Evolutionary conservation across 257 asterid species (phyloP), one percentile per base, ranked within the genome.

Genomic region (Catharanthus roseus): DNA sequence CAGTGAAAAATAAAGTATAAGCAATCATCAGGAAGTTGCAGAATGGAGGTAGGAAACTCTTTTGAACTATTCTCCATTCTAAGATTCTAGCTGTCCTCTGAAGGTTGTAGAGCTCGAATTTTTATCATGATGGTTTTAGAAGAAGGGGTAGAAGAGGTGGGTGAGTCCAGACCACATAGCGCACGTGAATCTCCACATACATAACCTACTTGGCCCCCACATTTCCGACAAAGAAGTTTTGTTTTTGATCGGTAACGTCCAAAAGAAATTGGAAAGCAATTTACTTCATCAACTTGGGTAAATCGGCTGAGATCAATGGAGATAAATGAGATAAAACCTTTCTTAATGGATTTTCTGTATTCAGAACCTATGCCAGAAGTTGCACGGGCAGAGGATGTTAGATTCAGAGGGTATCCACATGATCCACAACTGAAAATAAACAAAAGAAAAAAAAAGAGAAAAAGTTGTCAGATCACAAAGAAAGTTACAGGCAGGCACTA

Each of bases 301-400:
- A 88, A 92, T 67, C 97, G 87, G 70, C 97, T 89, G 16, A 90
- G 84, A 79, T 92, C 97, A 67, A 92, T 80, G 23, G 89, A 78
- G 33, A 74, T 65, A 26, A 90, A 81, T 23, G 92, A 85, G 75
- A 87, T 80, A 36, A 78, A 78, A 24, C 93, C 96, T 80, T 85
- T 87, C 80, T 77, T 84, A 23, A 91, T 79, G 57, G 90, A 88
- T 72, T 84, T 88, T 74, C 83, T 78, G 12, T 90, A 84, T 73
- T 76, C 82, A 78, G 96, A 79, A 64, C 81, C 83, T 26, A 87
- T 82, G 65, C 80, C 80, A 72, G 96, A 83, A 39, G 89, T 70
- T 71, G 75, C 81, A 45, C 89, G 95, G 58, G 77, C 78, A 64
- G 96, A 83, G 39, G 97, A 86, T 45, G 82, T 74, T 75, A 88